A percentile compares a stretch with the other conserved stretches of the same genome.
phyloP scores from a whole-genome alignment of 257 asterid species.

The Lithospermum erythrorhizon region DNA sequence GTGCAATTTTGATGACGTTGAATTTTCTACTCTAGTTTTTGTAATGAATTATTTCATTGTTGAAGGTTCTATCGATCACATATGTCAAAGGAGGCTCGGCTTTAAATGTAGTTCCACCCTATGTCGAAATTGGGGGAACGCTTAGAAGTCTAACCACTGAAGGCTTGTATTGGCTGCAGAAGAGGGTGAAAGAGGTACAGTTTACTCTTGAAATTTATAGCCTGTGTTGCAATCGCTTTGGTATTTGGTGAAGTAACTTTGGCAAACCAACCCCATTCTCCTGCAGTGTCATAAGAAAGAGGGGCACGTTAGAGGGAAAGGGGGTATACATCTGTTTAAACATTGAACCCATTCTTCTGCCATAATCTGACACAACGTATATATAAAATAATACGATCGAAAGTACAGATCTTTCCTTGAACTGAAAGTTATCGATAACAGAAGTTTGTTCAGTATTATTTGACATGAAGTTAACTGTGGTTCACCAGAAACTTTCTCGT shows the following conservation, averaged over 20 bases:
- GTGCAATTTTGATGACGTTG: neutral
- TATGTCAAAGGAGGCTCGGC: conserved; percentile 65
- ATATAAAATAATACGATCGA: neutral
- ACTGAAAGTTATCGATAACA: neutral
- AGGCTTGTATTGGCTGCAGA: conserved; percentile 56
- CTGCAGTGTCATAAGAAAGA: too few relatives aligned
- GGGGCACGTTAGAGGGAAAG: too few relatives aligned
- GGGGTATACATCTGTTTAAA: too few relatives aligned
- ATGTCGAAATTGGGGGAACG: conserved; percentile 71
- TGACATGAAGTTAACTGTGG: neutral
- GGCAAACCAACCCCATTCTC: neutral
- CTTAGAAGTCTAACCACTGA: conserved; percentile 73
- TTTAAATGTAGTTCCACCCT: conserved; percentile 42
- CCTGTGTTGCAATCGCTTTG: neutral
- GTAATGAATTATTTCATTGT: neutral
- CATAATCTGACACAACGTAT: too few relatives aligned
- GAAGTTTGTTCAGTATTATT: neutral
- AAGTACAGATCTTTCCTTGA: neutral
- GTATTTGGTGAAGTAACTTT: neutral
- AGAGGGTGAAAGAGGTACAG: conserved; percentile 68
- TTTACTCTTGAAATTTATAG: neutral
- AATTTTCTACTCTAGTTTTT: neutral
- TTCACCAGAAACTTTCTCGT: neutral
- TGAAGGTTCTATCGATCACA: conserved; percentile 77
- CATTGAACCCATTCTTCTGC: neutral